These are phyloP conservation scores for Mycena alexandri DNA, from an alignment of 768 basidiomycete genomes.

Conservation along the genomic window DNA sequence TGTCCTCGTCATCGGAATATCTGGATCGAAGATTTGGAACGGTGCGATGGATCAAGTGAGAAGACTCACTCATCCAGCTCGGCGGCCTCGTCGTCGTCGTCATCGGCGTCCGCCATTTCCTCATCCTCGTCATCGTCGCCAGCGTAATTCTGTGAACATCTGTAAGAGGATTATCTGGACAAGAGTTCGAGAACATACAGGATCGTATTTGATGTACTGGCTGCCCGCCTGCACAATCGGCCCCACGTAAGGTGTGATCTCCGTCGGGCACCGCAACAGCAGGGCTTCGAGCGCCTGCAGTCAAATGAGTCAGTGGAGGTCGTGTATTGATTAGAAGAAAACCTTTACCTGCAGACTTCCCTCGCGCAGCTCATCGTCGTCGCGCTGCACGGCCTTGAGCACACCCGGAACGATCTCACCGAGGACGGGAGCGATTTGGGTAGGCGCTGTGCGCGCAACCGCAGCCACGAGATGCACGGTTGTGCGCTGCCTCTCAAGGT, in stretches of 20 bases:
- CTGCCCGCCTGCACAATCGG: slow-evolving; percentile 78
- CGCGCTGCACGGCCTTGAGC: slow-evolving; percentile 73
- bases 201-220: slow-evolving; percentile 92
- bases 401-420: slow-evolving; percentile 77
- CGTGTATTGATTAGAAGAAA: slow-evolving; percentile 6
- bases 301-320: slow-evolving; percentile 14
- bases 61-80: slow-evolving; percentile 80
- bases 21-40: slow-evolving; percentile 53
- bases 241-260: slow-evolving; percentile 79
- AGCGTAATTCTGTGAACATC: slow-evolving; percentile 60
- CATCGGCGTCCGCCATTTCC: slow-evolving; percentile 77
- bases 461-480: slow-evolving; percentile 85
- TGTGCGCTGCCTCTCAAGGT: slow-evolving; percentile 79
- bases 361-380: slow-evolving; percentile 89
- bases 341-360: slow-evolving; percentile 76
- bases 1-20: slow-evolving; percentile 98
- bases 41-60: slow-evolving; percentile 7
- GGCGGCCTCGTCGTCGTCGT: slow-evolving; percentile 84
- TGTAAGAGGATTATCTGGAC: background rate
- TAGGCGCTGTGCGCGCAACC: slow-evolving; percentile 80
- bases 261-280: slow-evolving; percentile 85
- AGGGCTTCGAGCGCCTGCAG: slow-evolving; percentile 87
- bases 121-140: slow-evolving; percentile 63
- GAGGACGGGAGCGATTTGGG: slow-evolving; percentile 72
- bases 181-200: slow-evolving; percentile 63